Evolutionary conservation across 352 stramenopile genomes (phyloP), one percentile per base, ranked within the genome.

Genomic region (Phytopythium delawarense): DNA sequence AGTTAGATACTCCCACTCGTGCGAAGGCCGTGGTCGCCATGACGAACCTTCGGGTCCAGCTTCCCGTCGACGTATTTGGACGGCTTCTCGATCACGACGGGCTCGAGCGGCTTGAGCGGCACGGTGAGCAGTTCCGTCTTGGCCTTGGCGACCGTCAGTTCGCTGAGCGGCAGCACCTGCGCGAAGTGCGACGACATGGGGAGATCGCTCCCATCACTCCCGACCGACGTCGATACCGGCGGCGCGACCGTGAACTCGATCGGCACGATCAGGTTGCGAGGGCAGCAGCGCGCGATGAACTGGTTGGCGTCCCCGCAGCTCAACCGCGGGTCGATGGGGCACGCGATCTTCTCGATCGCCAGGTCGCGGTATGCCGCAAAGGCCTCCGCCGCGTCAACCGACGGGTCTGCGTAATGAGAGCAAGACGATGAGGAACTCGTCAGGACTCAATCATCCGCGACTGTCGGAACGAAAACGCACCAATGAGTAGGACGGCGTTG

Each of bases 301-400:
- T 92, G 87, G 62, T 96, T 96, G 28, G 81, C 87, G 53, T 96
- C 86, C 1, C 87, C 87, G 59, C 87, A 96, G 59, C 79, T 91
- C 59, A 96, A 69, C 8, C 84, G 75, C 20, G 84, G 76, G 39
- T 96, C 87, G 35, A 96, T 92, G 13, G 81, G 79, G 25, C 81
- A 91, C 34, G 69, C 62, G 69, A 93, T 88, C 48, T 92, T 90
- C 55, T 96, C 84, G 39, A 96, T 83, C 39, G 78, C 62, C 12
- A 88, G 69, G 13, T 73, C 67, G 50, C 81, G 78, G 21, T 89
- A 92, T 25, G 77, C 69, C 15, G 64, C 66, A 53, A 96, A 76
- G 8, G 84, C 76, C 34, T 81, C 61, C 0, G 71, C 67, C 6
- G 73, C 63, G 40, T 91, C 76, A 1, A 92, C 64, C 1, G 72